Evolutionary conservation across 2,329 filamentous ascomycete genomes (phyloP), one percentile per base, ranked within the genome.

Genomic region (Colletotrichum sansevieriae): DNA sequence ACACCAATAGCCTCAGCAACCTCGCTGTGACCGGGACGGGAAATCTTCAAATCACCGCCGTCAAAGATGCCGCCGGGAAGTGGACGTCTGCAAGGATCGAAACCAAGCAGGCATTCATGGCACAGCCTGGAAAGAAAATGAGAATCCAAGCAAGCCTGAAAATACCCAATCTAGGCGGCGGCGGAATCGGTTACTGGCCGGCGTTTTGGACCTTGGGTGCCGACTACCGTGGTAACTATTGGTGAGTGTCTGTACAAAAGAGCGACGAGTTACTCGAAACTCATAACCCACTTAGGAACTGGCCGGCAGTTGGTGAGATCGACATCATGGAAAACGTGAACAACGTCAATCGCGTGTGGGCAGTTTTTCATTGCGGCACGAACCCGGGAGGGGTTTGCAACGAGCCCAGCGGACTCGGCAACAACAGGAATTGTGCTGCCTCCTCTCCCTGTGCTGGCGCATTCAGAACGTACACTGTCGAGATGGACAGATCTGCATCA

Each of bases 281-380:
- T 7, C 88, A 88, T 77, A 80, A 80, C 0, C 75, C 74, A 22
- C 80, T 73, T 2, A 58, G 52, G 41, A 64, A 69, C 52, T 89
- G 87, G 87, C 65, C 65, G 3, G 29, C 51, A 10, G 65, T 67
- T 67, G 85, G 86, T 12, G 87, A 85, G 68, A 83, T 92, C 0
- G 83, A 91, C 47, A 84, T 92, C 3, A 81, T 79, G n/a, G 83
- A 90, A 68, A 88, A 93, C 65, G 83, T 93, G 51, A 87, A 89
- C 67, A 93, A 87, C 84, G 0, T 88, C 85, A 2, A 81, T 77
- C 3, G 85, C 76, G 74, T 76, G 4, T 82, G 83, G 62, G 86
- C 83, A 35, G 86, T 84, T 4, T 76, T 83, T 2, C 87, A 89
- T 78, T 89, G 86, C 76, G 84, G 83, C 25, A 70, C 70, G 20